Evolutionary conservation across 129 eudicot genomes (phyloP), one percentile per base, ranked within the genome.

Genomic region (Lactuca sativa): DNA sequence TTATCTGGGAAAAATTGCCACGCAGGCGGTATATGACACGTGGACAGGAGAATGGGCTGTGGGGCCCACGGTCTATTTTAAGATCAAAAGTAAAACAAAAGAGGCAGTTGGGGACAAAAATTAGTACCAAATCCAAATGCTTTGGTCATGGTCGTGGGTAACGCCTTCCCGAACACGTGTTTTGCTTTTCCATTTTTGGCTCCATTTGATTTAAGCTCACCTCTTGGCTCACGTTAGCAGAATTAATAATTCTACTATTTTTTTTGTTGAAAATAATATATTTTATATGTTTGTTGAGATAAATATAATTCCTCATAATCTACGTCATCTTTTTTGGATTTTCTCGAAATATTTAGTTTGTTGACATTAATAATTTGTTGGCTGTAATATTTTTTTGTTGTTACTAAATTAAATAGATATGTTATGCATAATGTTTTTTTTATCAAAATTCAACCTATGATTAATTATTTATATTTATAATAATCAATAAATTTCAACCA

Each of bases 121-220:
- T 12, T 56, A 47, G 66, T 71, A 71, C 77, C 72, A 57, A 77
- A 77, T 69, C 71, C 71, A 33, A 56, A 77, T 62, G 54, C 41
- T 67, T 66, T 60, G 66, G 56, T 76, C 62, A 74, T 68, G 75
- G 64, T 68, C 74, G 80, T 75, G 80, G 69, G 74, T 49, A 59
- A 75, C 74, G 80, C 63, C 56, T 67, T 67, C 74, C 69, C 47
- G 18, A 76, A 76, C 80, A 76, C 80, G 80, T 76, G 80, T 53
- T 76, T 69, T 13, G 25, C 30, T 69, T 68, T 68, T 62, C 80
- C 21, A 74, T 74, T 64, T 74, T 64, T 74, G 71, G 78, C 61
- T 68, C 21, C 9, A 56, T 56, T 18, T 18, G 30, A 25, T 25
- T 25, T 25, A 25, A 55, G n/a, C 10, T 33, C 64, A 33, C 48